phyloP scores from a whole-genome alignment of 805 yeast genomes.

The Wickerhamiella azymoides region DNA sequence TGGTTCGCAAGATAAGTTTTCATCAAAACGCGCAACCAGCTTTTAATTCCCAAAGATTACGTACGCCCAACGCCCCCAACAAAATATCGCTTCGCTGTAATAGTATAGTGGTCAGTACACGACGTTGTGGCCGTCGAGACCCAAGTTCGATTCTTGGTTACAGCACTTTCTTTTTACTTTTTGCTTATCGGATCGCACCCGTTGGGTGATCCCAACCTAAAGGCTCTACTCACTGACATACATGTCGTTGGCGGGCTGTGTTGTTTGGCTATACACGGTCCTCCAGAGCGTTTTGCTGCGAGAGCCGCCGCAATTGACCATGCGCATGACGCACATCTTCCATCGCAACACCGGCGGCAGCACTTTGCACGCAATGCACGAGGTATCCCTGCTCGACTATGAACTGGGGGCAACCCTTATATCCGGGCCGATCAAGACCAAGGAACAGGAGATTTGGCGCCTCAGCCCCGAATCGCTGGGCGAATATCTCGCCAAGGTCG shows the following conservation, averaged over 20 bases:
- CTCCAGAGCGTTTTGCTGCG: neutral
- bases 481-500: conserved; percentile 2
- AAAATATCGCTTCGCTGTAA: conserved; percentile 22
- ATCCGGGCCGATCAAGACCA: neutral
- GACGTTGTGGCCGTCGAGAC: conserved; percentile 38
- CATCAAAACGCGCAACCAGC: too few species aligned
- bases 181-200: neutral
- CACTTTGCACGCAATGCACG: conserved; percentile 5
- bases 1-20: too few species aligned
- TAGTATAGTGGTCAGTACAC: conserved; percentile 57
- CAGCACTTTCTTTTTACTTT: conserved; percentile 30
- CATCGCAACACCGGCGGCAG: conserved; percentile 10
- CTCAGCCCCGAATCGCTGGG: neutral
- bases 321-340: conserved; percentile 10
- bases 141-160: conserved; percentile 59
- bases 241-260: neutral
- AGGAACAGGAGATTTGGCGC: neutral
- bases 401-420: conserved; percentile 2
- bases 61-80: neutral
- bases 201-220: neutral
- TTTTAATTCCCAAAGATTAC: too few species aligned
- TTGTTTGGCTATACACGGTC: conserved; percentile 3
- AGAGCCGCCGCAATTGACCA: neutral
- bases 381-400: conserved; percentile 3
- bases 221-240: too few species aligned